A percentile compares a stretch with the other conserved stretches of the same genome.
These are phyloP conservation scores for Penicillium canariense DNA, from an alignment of 495 filamentous ascomycete species.

Conservation along the genomic window DNA sequence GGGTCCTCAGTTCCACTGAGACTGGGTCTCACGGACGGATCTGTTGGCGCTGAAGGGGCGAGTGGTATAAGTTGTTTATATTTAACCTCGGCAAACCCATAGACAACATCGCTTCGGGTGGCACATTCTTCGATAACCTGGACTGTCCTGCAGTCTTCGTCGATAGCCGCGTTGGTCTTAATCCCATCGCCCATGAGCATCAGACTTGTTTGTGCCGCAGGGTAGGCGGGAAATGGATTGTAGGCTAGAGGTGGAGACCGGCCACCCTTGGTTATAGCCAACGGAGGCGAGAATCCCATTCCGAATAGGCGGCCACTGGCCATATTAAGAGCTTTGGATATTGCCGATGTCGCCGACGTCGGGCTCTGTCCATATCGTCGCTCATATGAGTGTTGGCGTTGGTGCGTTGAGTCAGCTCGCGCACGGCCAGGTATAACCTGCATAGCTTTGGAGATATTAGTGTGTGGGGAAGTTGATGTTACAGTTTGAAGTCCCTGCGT, in stretches of 20 bases:
- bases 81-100: conserved; percentile 96
- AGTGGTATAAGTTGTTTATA: conserved; percentile 92
- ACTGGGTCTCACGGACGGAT: conserved; percentile 36
- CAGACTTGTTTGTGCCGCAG: conserved; percentile 58
- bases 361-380: conserved; percentile 72
- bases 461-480: conserved; percentile 27
- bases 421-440: conserved; percentile 63
- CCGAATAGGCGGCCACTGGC: conserved; percentile 83
- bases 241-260: conserved; percentile 76
- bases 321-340: conserved; percentile 92
- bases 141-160: conserved; percentile 78
- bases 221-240: conserved; percentile 81
- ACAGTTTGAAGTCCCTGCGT: conserved; percentile 57
- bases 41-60: conserved; percentile 65
- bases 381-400: conserved; percentile 73
- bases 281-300: conserved; percentile 66
- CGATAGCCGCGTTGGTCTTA: conserved; percentile 56
- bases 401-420: conserved; percentile 62
- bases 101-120: conserved; percentile 90
- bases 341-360: conserved; percentile 78
- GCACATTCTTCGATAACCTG: conserved; percentile 87
- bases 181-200: conserved; percentile 64
- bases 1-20: conserved; percentile 37
- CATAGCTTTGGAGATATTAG: conserved; percentile 58
- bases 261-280: conserved; percentile 63